Evolutionary conservation across 1,284 basidiomycete species (phyloP).

Genomic region (Leucoagaricus sp.): DNA sequence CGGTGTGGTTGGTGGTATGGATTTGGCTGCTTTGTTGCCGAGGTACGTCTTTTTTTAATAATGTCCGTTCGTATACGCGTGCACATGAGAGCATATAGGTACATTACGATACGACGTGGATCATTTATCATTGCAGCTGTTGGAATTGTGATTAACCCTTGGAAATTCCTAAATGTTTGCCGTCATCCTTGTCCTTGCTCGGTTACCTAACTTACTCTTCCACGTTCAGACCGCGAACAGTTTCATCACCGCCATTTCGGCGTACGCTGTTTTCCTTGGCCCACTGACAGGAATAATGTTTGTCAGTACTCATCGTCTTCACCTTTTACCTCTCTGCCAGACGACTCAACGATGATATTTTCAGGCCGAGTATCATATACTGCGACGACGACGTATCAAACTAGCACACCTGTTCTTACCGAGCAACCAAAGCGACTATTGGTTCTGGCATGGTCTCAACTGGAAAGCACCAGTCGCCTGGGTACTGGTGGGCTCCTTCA

Average conservation of each 20-base stretch:
- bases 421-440: constrained; percentile 27
- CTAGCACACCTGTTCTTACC: constrained; percentile 30
- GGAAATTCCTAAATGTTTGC: background rate
- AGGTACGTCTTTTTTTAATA: background rate
- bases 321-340: background rate
- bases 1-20: constrained; percentile 33
- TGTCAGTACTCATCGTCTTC: background rate
- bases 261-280: background rate
- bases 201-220: background rate
- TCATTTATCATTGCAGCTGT: constrained; percentile 28
- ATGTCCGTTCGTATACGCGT: background rate
- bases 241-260: background rate
- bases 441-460: constrained; percentile 32
- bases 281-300: background rate
- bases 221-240: background rate
- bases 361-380: constrained; percentile 7
- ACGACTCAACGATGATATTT: background rate
- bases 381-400: constrained; percentile 26
- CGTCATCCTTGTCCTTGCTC: background rate
- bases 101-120: constrained; percentile 29
- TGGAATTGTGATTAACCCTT: background rate
- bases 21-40: constrained; percentile 26
- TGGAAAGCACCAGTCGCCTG: constrained; percentile 32
- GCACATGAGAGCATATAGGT: constrained; percentile 20
- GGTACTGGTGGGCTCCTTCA: constrained; percentile 23